phyloP scores from a whole-genome alignment of 352 stramenopile species.

The Discostella stelligera region DNA sequence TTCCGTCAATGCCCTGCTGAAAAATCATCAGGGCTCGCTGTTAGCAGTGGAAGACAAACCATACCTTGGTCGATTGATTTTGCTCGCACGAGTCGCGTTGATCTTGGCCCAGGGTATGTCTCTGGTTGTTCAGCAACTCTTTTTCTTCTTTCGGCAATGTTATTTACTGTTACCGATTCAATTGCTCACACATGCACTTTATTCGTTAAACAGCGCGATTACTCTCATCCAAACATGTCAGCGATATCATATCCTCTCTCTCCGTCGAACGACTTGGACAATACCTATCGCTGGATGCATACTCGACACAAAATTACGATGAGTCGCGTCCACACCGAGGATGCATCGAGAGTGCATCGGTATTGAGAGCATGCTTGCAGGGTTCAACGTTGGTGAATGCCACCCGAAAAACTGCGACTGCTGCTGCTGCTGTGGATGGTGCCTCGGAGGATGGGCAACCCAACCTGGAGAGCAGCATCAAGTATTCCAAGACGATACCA shows the following conservation, averaged over 20 bases:
- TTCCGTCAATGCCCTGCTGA: conserved; percentile 16
- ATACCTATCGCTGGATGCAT: conserved; percentile 27
- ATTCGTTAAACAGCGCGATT: conserved; percentile 17
- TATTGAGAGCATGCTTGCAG: conserved; percentile 46
- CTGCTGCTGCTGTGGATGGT: neutral
- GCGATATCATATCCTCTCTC: conserved; percentile 47
- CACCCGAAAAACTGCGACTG: conserved; percentile 11
- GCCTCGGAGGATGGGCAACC: neutral
- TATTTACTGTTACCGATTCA: neutral
- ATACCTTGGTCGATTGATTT: conserved; percentile 40
- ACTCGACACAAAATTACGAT: conserved; percentile 50
- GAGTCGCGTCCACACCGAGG: conserved; percentile 55
- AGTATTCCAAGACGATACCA: conserved; percentile 43
- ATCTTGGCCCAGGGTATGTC: conserved; percentile 35
- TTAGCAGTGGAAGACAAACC: conserved; percentile 14
- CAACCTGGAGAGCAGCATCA: neutral
- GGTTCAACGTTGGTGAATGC: conserved; percentile 27
- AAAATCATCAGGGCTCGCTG: conserved; percentile 7
- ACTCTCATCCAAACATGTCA: conserved; percentile 28
- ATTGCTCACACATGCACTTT: neutral
- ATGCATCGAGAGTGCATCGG: conserved; percentile 49
- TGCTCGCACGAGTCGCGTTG: conserved; percentile 34
- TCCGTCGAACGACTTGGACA: conserved; percentile 38
- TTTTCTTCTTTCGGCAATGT: neutral
- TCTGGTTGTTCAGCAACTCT: neutral